Evolutionary conservation across 116 monocot genomes (phyloP), one percentile per base, ranked within the genome.

Genomic region (Phalaenopsis hybrid): DNA sequence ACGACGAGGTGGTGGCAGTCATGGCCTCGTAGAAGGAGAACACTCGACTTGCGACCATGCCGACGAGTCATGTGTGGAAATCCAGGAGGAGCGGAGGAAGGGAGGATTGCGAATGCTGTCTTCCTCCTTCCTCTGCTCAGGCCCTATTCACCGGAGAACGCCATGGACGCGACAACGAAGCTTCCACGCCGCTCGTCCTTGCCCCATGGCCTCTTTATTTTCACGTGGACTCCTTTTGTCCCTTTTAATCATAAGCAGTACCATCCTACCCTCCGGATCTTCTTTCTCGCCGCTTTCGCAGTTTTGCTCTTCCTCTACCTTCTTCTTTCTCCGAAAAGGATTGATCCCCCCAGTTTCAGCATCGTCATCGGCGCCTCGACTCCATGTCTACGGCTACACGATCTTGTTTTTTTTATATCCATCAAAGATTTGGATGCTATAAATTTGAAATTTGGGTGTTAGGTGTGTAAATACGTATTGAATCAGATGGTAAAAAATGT

Each of bases 61-160:
- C 23, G 92, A 87, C 57, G 89, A 89, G 77, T 98, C 98, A 15
- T 98, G 98, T 88, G 84, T 86, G 4, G 17, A 55, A 2, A 4
- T 15, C 13, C 3, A 55, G 0, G 55, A 13, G 55, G 55, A 13
- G 55, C 21, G 21, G 75, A 75, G 46, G 75, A n/a, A 46, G 45
- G n/a, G 74, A 21, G 46, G 18, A 11, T 46, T 44, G 20, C 21
- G 44, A 20, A 75, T 2, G 20, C 75, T 25, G 45, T 75, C 75
- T 23, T 75, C 45, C 7, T 17, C 73, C 31, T 31, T 0, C 0
- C 0, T 31, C 31, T 37, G 18, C 33, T 43, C 2, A 18, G 55
- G 12, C 34, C 72, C 72, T 75, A 20, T 46, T 46, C n/a, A 8
- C 20, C 72, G 44, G 75, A 4, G 46, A 6, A 20, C 46, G 45